Evolutionary conservation across 148 eudicot genomes (phyloP), one percentile per base, ranked within the genome.

Genomic region (Polygonum aviculare): DNA sequence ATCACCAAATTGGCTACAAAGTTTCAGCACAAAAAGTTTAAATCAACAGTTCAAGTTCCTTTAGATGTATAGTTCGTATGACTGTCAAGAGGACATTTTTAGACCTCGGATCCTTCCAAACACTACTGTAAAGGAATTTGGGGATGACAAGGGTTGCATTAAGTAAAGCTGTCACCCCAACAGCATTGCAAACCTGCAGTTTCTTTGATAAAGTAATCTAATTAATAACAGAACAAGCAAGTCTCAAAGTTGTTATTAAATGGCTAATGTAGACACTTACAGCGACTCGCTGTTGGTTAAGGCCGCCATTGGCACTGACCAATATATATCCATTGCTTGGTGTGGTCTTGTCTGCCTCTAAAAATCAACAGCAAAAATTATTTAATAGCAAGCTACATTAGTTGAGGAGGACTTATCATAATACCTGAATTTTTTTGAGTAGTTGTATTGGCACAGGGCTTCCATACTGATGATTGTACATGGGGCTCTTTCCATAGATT

Each of bases 231-330:
- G 31, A 54, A 48, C 4, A 41, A 55, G 73, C 71, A 10, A 12
- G 21, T 49, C n/a, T 12, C 39, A 15, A 49, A 73, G 12, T 67
- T 7, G 33, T 0, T 31, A 60, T 5, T 0, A 50, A 22, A 15
- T 63, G 19, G 12, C 52, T 45, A 26, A 72, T 59, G 35, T 76
- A 44, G 11, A 44, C 73, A 85, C 98, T 85, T 85, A 94, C 98
- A 74, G 98, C 98, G 76, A 94, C 97, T 82, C 97, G 81, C 76
- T 94, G 98, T 81, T 94, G 98, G 84, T 94, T 94, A 51, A 94
- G 92, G 44, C 98, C 98, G 79, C 97, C 97, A 82, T 94, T 94
- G 74, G 98, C 98, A 78, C 98, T 92, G 57, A 94, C 88, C 78
- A 92, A 73, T 79, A 94, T 82, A 78, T 50, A 91, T 49, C 98